A percentile compares a stretch with the other conserved stretches of the same genome.
Conservation (phyloP, 768 basidiomycete genomes). For the Naganishia vaughanmartiniae region DNA sequence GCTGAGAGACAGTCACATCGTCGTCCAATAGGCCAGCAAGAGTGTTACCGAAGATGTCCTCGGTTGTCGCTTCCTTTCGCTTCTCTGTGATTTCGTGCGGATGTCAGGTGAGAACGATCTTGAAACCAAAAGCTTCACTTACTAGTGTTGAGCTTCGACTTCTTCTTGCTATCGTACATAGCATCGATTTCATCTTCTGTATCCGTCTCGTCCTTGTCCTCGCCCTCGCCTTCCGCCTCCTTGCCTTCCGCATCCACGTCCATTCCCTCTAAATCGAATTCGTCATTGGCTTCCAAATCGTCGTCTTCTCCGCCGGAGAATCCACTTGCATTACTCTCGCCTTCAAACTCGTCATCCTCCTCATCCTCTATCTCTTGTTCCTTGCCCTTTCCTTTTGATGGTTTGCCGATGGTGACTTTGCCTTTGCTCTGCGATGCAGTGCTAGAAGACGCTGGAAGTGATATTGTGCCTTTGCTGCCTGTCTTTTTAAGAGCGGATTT, state of each 20-base stretch:
- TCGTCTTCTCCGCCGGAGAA: constrained; percentile 30
- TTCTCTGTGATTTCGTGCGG: constrained; percentile 39
- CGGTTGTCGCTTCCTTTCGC: constrained; percentile 48
- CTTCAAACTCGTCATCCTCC: constrained; percentile 10
- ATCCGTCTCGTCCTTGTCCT: constrained; percentile 33
- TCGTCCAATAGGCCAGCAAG: constrained; percentile 48
- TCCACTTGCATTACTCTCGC: constrained; percentile 25
- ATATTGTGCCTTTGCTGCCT: constrained; percentile 21
- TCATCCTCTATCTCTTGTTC: constrained; percentile 14
- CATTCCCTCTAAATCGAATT: constrained; percentile 32
- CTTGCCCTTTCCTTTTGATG: constrained; percentile 21
- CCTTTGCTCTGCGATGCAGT: constrained; percentile 11
- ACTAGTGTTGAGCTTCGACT: constrained; percentile 45
- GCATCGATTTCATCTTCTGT: constrained; percentile 50
- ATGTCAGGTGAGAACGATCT: neutral
- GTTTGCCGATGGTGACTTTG: constrained; percentile 12
- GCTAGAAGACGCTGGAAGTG: constrained; percentile 11
- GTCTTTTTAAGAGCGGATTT: constrained; percentile 16
- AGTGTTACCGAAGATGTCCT: constrained; percentile 49
- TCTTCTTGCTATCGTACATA: constrained; percentile 40
- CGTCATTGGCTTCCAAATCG: constrained; percentile 28
- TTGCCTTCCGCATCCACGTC: constrained; percentile 33
- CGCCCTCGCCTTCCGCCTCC: constrained; percentile 29
- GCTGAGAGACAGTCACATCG: constrained; percentile 20
- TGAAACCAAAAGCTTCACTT: constrained; percentile 27